These are phyloP conservation scores for Kitagawia praeruptora DNA, from an alignment of 129 eudicot genomes.

Conservation along the genomic window DNA sequence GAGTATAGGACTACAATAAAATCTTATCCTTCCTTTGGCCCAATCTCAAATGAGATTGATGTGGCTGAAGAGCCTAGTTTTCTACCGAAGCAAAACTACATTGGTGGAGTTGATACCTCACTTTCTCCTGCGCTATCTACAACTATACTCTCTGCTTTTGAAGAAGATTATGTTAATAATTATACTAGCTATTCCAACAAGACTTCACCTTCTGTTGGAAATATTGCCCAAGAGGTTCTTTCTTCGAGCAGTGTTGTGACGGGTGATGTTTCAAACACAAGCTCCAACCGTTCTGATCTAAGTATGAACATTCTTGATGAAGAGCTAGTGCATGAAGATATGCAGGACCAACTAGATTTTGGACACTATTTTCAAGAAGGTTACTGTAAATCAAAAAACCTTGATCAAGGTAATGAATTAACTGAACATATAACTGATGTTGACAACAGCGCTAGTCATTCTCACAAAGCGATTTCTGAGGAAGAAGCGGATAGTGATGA, in stretches of 20 bases:
- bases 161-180: constrained; percentile 38
- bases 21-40: constrained; percentile 26
- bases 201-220: constrained; percentile 26
- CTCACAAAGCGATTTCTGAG: constrained; percentile 39
- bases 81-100: constrained; percentile 12
- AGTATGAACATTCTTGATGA: constrained; percentile 56
- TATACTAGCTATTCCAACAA: constrained; percentile 27
- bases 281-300: constrained; percentile 53
- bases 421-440: constrained; percentile 29
- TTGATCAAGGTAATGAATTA: constrained; percentile 26
- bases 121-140: constrained; percentile 18
- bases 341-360: constrained; percentile 34
- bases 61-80: constrained; percentile 20
- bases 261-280: constrained; percentile 50
- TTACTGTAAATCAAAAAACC: constrained; percentile 42
- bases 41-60: constrained; percentile 24
- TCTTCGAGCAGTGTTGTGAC: constrained; percentile 39
- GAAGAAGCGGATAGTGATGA: constrained; percentile 66
- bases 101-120: constrained; percentile 9
- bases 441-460: constrained; percentile 32
- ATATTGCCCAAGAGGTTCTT: constrained; percentile 25
- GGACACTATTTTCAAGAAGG: constrained; percentile 47
- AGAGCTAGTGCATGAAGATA: constrained; percentile 48
- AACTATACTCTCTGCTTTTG: constrained; percentile 21
- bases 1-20: constrained; percentile 16